Base-by-base conservation (phyloP, 1,139 yeast genomes). In the Yamadazyma jaroonii region DNA sequence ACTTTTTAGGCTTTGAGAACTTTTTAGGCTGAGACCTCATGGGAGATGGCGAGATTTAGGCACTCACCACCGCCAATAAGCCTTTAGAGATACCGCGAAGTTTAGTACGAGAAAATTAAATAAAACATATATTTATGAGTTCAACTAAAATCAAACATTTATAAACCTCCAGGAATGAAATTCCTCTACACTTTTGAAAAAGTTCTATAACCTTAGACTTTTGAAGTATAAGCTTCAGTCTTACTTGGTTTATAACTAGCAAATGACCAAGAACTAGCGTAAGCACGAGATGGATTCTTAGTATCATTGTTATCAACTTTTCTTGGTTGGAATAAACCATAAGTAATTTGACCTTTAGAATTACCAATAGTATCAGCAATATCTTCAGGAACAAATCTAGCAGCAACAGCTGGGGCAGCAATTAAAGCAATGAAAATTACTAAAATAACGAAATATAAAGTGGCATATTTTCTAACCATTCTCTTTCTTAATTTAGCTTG, bases 401-500 rank as follows among this genome's bases (percentile, higher is more conserved):
- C 73, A 26, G 85, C 95, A 49, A 79, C 84, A 26, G 97, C 97
- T 48, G 99, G 99, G 27, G 94, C 98, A 51, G 82, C 86, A 61
- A 94, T 82, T 59, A 90, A 66, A 36, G 78, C 81, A 50, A 83
- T 79, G 57, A 89, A 88, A 49, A 87, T 56, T 31, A 80, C 57
- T 56, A 94, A 69, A 47, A 94, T 69, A 38, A 70, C 57, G 54
- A 88, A 81, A 77, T 83, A 94, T 60, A 94, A 74, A 17, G 87
- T 67, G 49, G 95, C 84, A 73, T 92, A 94, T 71, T 89, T 89
- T 69, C 88, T 84, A 34, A 94, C 97, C 96, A 94, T 92, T 72
- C 98, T 84, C 85, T 87, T 90, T 74, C 99, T 86, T 64, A 94
- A 82, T 71, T 90, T 84, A 49, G 95, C 94, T 72, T 94, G 98